Base-by-base conservation (phyloP, 352 stramenopile genomes). In the Phytopythium chamaehyphon region DNA sequence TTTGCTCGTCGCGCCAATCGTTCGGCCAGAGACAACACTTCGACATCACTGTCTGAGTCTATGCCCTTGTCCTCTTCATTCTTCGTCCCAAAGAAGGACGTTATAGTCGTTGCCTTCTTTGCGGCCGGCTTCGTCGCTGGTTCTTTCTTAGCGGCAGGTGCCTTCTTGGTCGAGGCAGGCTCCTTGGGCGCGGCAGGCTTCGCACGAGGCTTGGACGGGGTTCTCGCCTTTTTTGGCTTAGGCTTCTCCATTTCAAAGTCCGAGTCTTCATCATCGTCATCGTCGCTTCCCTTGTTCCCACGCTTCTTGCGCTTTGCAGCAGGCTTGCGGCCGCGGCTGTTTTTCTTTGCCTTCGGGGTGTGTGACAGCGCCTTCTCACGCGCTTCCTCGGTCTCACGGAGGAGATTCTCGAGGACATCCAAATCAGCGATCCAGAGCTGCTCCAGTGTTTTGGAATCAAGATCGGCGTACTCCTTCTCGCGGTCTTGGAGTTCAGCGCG, bases 351-450 rank as follows among this genome's bases (percentile, higher is more conserved):
- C 18, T 77, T 76, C n/a, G 78, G 70, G 1, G 73, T 78, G 18
- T 84, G 80, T 15, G 78, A 64, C 31, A 84, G 61, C 40, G 88
- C 61, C 24, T 59, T 61, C 22, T 78, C 69, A 4, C 81, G 74
- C 23, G 83, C 63, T 24, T 69, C 64, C 28, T 96, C 82, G 2
- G 83, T 76, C 23, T 92, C 81, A 19, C 63, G 52, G 9, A 97
- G 57, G 22, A 87, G 66, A 28, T 68, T 64, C 26, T 96, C 86
- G 6, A 97, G 69, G 15, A 72, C 81, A 46, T 98, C 90, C 47
- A 99, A 69, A 73, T 99, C 96, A 10, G 71, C 65, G 39, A 93
- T 67, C 94, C 95, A 99, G 31, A 99, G 66, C 54, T 97, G 67
- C 52, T 97, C 73, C 19, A 96, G 69, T n/a, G 83, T 69, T 49